phyloP scores from a whole-genome alignment of 1,284 basidiomycete genomes.

The Rhodotorula glutinis region DNA sequence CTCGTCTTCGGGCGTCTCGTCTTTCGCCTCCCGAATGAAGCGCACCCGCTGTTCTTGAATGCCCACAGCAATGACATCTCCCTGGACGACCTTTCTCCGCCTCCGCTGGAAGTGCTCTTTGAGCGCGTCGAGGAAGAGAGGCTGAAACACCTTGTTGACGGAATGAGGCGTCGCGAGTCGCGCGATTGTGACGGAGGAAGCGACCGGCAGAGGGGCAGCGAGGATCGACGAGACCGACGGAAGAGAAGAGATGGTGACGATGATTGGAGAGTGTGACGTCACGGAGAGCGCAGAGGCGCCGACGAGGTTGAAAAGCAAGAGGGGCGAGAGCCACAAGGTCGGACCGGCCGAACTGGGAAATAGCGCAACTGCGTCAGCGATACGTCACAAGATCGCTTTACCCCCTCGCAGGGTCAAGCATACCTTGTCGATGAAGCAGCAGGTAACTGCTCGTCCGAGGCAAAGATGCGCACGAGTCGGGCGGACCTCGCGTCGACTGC shows the following conservation, averaged over 20 bases:
- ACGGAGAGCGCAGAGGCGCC: slow-evolving; percentile 6
- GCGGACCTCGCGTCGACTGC: slow-evolving; percentile 36
- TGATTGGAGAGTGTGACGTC: neutral
- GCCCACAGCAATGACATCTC: slow-evolving; percentile 73
- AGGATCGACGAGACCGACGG: slow-evolving; percentile 10
- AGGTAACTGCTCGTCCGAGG: slow-evolving; percentile 47
- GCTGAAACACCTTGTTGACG: slow-evolving; percentile 69
- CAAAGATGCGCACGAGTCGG: slow-evolving; percentile 43
- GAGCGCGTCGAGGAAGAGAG: slow-evolving; percentile 65
- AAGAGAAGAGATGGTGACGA: slow-evolving; percentile 48
- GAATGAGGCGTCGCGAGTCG: slow-evolving; percentile 78
- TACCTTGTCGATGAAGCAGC: no score
- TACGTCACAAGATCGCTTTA: slow-evolving; percentile 7
- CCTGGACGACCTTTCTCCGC: slow-evolving; percentile 67
- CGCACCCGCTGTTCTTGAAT: slow-evolving; percentile 59
- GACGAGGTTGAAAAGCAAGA: slow-evolving; percentile 31
- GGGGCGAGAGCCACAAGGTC: slow-evolving; percentile 18
- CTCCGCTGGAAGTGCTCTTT: slow-evolving; percentile 63
- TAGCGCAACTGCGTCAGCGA: slow-evolving; percentile 38
- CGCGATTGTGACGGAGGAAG: slow-evolving; percentile 70
- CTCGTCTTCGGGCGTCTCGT: slow-evolving; percentile 47
- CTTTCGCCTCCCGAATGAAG: slow-evolving; percentile 48
- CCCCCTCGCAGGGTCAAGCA: slow-evolving; percentile 52
- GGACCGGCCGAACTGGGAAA: neutral
- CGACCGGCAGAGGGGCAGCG: slow-evolving; percentile 64